phyloP scores from a whole-genome alignment of 176 grass and related monocot species.

The Oryza punctata region DNA sequence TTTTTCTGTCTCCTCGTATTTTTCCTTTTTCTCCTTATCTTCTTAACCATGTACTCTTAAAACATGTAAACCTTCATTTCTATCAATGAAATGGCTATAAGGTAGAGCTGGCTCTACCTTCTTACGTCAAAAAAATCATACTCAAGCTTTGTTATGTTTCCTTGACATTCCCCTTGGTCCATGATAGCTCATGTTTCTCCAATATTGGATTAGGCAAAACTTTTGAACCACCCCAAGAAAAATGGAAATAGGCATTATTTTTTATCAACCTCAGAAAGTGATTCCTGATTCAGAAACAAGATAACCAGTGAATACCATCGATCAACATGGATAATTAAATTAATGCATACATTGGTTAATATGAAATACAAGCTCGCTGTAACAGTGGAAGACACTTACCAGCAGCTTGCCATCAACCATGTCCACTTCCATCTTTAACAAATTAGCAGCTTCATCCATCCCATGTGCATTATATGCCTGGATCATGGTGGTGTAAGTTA shows the following conservation, averaged over 20 bases:
- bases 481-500: constrained; percentile 76
- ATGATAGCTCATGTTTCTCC: not conserved
- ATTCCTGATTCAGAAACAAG: constrained; percentile 33
- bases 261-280: constrained; percentile 10
- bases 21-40: no score
- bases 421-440: constrained; percentile 48
- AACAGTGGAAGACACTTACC: constrained; percentile 40
- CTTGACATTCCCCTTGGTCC: not conserved
- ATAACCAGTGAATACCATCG: not conserved
- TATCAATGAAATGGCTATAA: no score
- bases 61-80: no score
- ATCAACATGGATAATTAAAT: not conserved
- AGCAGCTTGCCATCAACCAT: constrained; percentile 35
- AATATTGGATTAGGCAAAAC: not conserved
- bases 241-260: not conserved
- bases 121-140: no score
- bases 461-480: constrained; percentile 60
- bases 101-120: no score
- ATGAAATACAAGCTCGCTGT: not conserved
- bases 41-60: no score
- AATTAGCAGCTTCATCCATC: constrained; percentile 62
- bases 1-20: no score
- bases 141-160: not conserved
- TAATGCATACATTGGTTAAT: not conserved
- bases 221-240: not conserved